phyloP scores from a whole-genome alignment of 2,329 filamentous ascomycete genomes.

The Botryosphaeria dothidea region DNA sequence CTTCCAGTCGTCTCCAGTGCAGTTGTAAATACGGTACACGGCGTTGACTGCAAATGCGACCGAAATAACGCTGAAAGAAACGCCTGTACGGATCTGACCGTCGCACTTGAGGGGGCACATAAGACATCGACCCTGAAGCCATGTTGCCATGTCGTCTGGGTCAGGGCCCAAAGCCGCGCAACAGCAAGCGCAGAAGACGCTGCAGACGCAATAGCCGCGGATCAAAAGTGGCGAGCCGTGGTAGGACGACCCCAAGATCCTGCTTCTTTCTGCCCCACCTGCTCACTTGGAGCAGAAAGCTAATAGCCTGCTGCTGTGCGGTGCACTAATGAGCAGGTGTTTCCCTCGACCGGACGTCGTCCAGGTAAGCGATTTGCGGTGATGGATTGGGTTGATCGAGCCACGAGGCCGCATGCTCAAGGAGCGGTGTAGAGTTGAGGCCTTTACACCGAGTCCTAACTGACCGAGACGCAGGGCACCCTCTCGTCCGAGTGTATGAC shows the following conservation, averaged over 20 bases:
- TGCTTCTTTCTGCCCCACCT: background rate
- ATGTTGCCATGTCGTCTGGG: background rate
- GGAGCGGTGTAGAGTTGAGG: constrained; percentile 3
- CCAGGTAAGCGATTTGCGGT: background rate
- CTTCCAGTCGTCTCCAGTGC: background rate
- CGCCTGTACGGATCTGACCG: background rate
- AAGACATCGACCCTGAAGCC: background rate
- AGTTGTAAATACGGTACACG: background rate
- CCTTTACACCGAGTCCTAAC: background rate
- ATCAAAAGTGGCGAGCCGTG: background rate
- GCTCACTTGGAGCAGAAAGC: background rate
- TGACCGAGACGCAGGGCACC: background rate
- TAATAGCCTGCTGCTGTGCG: background rate
- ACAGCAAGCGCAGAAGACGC: background rate
- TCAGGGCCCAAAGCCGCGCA: background rate
- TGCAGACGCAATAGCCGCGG: constrained; percentile 9
- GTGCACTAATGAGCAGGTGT: background rate
- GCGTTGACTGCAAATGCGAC: background rate
- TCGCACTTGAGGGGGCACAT: background rate
- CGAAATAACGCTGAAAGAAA: background rate
- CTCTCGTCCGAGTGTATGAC: background rate
- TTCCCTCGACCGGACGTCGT: background rate
- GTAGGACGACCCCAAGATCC: background rate
- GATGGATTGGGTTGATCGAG: background rate
- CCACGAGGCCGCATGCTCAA: background rate